These are phyloP conservation scores for Sugiyamaella chiloensis DNA, from an alignment of 805 yeast genomes.

Conservation along the genomic window DNA sequence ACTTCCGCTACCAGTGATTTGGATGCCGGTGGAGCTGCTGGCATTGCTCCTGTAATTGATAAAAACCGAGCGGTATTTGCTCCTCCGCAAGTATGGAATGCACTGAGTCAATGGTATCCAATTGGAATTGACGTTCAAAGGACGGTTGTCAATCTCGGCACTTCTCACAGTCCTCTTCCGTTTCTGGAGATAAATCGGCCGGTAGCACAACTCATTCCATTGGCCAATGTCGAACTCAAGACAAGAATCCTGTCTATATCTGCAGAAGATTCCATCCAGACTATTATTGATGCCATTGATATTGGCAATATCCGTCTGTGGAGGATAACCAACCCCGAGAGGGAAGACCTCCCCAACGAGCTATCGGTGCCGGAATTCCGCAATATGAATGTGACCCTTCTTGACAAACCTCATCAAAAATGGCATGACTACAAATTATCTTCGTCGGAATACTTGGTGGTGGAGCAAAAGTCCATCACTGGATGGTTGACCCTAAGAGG, in stretches of 20 bases:
- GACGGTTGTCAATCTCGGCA: neutral
- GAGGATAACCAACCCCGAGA: neutral
- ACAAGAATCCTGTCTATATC: neutral
- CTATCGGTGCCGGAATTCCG: conserved; percentile 4
- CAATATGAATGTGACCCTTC: neutral
- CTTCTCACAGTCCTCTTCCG: neutral
- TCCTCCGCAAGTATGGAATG: neutral
- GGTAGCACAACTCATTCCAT: neutral
- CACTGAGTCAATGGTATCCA: neutral
- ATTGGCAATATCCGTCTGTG: conserved; percentile 4
- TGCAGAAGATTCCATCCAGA: conserved; percentile 1
- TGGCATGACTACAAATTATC: neutral
- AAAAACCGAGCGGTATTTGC: neutral
- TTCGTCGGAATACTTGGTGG: conserved; percentile 6
- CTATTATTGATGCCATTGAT: neutral
- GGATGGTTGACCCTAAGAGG: conserved; percentile 18
- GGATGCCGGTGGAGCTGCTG: neutral
- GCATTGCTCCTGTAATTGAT: neutral
- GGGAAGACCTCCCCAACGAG: neutral
- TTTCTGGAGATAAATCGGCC: conserved; percentile 4
- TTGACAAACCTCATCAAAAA: neutral
- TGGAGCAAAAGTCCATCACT: conserved; percentile 16
- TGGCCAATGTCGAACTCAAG: neutral
- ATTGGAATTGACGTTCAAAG: neutral
- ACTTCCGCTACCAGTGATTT: neutral